These are phyloP conservation scores for Leucocoprinus leucothites DNA, from an alignment of 768 basidiomycete genomes.

Conservation along the genomic window DNA sequence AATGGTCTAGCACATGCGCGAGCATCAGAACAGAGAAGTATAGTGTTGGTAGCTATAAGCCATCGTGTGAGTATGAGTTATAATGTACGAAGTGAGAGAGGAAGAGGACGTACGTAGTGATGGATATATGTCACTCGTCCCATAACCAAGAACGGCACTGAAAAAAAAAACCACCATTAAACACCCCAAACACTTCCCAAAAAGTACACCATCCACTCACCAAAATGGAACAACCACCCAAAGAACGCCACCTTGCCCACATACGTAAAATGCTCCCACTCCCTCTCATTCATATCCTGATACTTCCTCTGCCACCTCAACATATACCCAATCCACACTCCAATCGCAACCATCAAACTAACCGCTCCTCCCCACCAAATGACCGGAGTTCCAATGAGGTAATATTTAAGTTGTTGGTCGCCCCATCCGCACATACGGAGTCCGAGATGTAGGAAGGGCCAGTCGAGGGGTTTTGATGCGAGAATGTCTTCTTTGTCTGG, in stretches of 20 bases:
- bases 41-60: constrained; percentile 88
- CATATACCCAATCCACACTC: constrained; percentile 64
- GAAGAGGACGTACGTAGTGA: constrained; percentile 72
- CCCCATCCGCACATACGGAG: constrained; percentile 98
- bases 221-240: constrained; percentile 90
- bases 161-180: constrained; percentile 8
- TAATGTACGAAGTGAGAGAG: neutral
- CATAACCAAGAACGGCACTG: constrained; percentile 98
- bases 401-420: constrained; percentile 84
- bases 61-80: neutral
- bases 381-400: constrained; percentile 88
- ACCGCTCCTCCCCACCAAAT: constrained; percentile 84
- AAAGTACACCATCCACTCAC: constrained; percentile 60
- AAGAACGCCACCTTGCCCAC: constrained; percentile 88
- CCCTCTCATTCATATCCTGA: constrained; percentile 88
- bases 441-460: constrained; percentile 89
- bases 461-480: constrained; percentile 88
- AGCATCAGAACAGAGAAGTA: constrained; percentile 95
- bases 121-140: constrained; percentile 95
- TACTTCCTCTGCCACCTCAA: constrained; percentile 86
- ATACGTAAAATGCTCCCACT: constrained; percentile 95
- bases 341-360: constrained; percentile 56
- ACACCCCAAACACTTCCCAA: neutral
- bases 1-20: constrained; percentile 89
- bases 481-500: constrained; percentile 99